phyloP scores from a whole-genome alignment of 768 basidiomycete species.

The Crepidotus variabilis region DNA sequence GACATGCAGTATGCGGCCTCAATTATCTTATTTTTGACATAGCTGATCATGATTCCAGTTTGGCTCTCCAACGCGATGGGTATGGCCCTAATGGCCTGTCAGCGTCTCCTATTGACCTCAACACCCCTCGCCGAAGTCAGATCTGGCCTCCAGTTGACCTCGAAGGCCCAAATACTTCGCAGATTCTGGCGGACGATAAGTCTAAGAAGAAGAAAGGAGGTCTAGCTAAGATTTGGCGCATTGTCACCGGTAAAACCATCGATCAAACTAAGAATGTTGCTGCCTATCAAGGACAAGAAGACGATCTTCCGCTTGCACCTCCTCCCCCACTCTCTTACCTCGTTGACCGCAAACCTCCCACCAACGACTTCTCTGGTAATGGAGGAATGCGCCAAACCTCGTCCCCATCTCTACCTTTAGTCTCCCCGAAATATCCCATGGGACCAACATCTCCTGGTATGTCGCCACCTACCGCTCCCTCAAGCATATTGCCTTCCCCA shows the following conservation, averaged over 20 bases:
- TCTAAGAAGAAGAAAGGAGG: constrained; percentile 78
- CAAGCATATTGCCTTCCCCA: constrained; percentile 72
- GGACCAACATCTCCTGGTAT: constrained; percentile 54
- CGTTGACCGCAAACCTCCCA: constrained; percentile 56
- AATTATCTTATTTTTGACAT: constrained; percentile 1
- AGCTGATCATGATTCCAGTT: constrained; percentile 36
- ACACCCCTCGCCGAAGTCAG: constrained; percentile 45
- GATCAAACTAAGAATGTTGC: constrained; percentile 27
- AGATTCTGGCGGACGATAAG: constrained; percentile 33
- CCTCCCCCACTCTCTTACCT: constrained; percentile 91
- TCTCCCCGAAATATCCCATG: constrained; percentile 43
- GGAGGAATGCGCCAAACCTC: constrained; percentile 56
- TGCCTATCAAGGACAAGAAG: constrained; percentile 49
- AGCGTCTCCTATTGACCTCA: constrained; percentile 30
- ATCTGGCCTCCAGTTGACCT: constrained; percentile 42
- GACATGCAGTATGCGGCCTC: constrained; percentile 79
- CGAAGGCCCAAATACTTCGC: constrained; percentile 22
- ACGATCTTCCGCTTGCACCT: constrained; percentile 77
- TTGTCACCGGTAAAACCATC: constrained; percentile 60
- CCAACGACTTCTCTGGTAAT: constrained; percentile 27
- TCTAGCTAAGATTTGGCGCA: constrained; percentile 77
- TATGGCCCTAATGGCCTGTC: constrained; percentile 27
- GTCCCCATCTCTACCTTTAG: constrained; percentile 64
- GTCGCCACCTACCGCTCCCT: constrained; percentile 73
- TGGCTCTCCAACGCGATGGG: constrained; percentile 73